phyloP scores from a whole-genome alignment of 2,329 filamentous ascomycete species.

The Septoria linicola region DNA sequence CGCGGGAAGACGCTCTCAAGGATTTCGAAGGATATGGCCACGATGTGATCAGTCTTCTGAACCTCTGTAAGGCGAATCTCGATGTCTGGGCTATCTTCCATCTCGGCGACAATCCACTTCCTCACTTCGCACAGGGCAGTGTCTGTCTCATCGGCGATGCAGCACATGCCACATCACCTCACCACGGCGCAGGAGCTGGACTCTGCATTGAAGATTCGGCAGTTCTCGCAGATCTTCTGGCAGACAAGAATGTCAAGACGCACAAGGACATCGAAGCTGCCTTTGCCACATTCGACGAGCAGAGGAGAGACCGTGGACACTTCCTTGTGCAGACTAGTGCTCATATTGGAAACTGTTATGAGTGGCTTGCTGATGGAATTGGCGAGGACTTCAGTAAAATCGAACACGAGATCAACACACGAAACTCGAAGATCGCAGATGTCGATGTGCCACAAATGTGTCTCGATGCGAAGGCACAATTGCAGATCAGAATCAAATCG shows the following conservation, averaged over 20 bases:
- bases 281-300: slow-evolving; percentile 42
- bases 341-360: slow-evolving; percentile 43
- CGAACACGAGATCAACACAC: slow-evolving; percentile 27
- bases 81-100: slow-evolving; percentile 45
- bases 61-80: slow-evolving; percentile 29
- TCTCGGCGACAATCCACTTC: slow-evolving; percentile 38
- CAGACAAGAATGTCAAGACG: slow-evolving; percentile 21
- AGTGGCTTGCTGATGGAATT: slow-evolving; percentile 32
- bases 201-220: slow-evolving; percentile 36
- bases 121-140: slow-evolving; percentile 39
- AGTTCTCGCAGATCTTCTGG: slow-evolving; percentile 33
- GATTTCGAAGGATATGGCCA: slow-evolving; percentile 31
- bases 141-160: slow-evolving; percentile 43
- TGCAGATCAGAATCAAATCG: slow-evolving; percentile 17
- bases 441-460: slow-evolving; percentile 29
- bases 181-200: slow-evolving; percentile 41
- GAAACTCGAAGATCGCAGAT: slow-evolving; percentile 27
- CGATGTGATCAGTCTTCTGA: slow-evolving; percentile 28
- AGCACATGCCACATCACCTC: slow-evolving; percentile 45
- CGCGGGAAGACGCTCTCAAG: slow-evolving; percentile 26
- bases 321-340: slow-evolving; percentile 46
- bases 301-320: slow-evolving; percentile 45
- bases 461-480: slow-evolving; percentile 18
- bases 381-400: slow-evolving; percentile 25
- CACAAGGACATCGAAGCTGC: slow-evolving; percentile 36